A percentile compares a stretch with the other conserved stretches of the same genome.
These are phyloP conservation scores for Colletotrichum zoysiae DNA, from an alignment of 2,329 filamentous ascomycete species.

Conservation along the genomic window DNA sequence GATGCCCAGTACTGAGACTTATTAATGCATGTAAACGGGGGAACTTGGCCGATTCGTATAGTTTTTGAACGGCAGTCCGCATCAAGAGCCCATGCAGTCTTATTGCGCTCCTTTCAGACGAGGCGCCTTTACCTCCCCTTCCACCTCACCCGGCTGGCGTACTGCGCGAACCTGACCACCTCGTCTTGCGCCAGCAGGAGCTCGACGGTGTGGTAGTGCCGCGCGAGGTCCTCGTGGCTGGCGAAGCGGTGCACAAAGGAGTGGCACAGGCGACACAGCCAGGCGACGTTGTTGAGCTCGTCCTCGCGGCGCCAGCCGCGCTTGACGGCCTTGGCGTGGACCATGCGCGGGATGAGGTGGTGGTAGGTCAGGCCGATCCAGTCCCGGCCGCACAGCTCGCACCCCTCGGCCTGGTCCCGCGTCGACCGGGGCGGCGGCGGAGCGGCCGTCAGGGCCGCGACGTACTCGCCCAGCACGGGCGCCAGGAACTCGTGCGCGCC, in stretches of 20 bases:
- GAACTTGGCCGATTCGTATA: neutral
- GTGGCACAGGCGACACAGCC: slow-evolving; percentile 88
- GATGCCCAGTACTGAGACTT: neutral
- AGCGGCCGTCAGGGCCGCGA: slow-evolving; percentile 66
- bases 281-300: slow-evolving; percentile 83
- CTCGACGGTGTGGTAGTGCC: slow-evolving; percentile 80
- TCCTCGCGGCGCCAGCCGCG: slow-evolving; percentile 83
- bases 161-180: slow-evolving; percentile 77
- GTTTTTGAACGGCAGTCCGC: neutral
- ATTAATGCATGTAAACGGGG: neutral
- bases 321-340: slow-evolving; percentile 82
- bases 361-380: slow-evolving; percentile 87
- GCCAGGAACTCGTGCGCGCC: slow-evolving; percentile 67
- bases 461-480: slow-evolving; percentile 73
- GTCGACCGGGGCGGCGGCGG: slow-evolving; percentile 75
- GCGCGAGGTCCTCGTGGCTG: slow-evolving; percentile 82
- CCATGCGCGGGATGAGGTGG: slow-evolving; percentile 83
- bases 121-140: slow-evolving; percentile 59
- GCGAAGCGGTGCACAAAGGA: slow-evolving; percentile 83
- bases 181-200: slow-evolving; percentile 77
- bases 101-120: neutral
- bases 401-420: slow-evolving; percentile 64
- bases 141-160: slow-evolving; percentile 82
- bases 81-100: neutral
- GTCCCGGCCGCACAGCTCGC: slow-evolving; percentile 81